Percentiles rank a stretch among this genome's conserved stretches.
Conservation (phyloP, 73 alveolate species). For the Strombidium stylifer region DNA sequence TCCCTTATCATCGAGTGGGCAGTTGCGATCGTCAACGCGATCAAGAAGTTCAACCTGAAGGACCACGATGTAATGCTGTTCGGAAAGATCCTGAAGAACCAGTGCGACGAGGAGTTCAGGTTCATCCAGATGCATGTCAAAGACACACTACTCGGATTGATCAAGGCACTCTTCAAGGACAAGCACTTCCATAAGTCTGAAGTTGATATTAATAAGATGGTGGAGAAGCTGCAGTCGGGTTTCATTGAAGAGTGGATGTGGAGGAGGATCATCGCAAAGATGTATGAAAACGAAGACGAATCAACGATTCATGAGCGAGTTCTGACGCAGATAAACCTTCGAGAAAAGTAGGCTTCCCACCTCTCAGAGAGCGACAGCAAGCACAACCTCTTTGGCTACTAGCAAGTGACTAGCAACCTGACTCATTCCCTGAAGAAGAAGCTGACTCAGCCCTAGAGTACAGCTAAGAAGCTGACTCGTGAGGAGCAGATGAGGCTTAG, state of each 20-base stretch:
- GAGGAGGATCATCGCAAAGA: slow-evolving; percentile 66
- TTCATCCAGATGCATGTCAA: slow-evolving; percentile 58
- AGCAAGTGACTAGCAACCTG: too few species aligned
- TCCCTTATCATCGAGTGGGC: slow-evolving; percentile 64
- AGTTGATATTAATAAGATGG: slow-evolving; percentile 48
- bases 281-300: slow-evolving; percentile 66
- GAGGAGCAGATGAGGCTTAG: too few species aligned
- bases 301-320: slow-evolving; percentile 33
- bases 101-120: slow-evolving; percentile 67
- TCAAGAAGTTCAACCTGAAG: slow-evolving; percentile 42
- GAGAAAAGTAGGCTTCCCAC: too few species aligned
- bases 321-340: too few species aligned
- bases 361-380: too few species aligned
- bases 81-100: slow-evolving; percentile 55
- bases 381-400: too few species aligned
- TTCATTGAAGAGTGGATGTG: slow-evolving; percentile 55
- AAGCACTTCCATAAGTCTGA: slow-evolving; percentile 71
- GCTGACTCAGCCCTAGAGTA: slow-evolving; percentile 65
- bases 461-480: too few species aligned
- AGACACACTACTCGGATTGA: slow-evolving; percentile 59
- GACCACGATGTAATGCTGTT: slow-evolving; percentile 59
- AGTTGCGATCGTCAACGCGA: slow-evolving; percentile 48
- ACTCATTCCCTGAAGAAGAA: too few species aligned
- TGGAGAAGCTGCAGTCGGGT: slow-evolving; percentile 37
- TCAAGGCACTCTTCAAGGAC: slow-evolving; percentile 57